Conservation (phyloP, 2,329 filamentous ascomycete genomes). For the Dothiorella sarmentorum region DNA sequence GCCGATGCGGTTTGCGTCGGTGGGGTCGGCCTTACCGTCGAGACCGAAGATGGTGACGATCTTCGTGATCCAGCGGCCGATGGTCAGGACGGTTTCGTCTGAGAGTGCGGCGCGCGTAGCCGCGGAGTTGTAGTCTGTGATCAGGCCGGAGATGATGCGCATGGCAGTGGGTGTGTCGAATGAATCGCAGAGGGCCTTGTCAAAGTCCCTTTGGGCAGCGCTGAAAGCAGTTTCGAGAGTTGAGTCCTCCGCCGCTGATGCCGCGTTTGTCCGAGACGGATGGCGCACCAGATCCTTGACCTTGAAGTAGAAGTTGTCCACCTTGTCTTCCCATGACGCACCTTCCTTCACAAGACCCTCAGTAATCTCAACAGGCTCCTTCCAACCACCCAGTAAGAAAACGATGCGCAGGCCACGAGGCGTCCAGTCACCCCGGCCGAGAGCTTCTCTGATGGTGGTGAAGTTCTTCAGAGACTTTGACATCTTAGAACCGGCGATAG, state of each 20-base stretch:
- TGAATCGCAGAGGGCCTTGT: constrained; percentile 71
- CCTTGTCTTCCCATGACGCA: constrained; percentile 73
- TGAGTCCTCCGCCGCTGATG: constrained; percentile 35
- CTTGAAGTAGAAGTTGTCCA: constrained; percentile 68
- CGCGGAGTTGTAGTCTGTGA: constrained; percentile 69
- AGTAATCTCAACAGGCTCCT: constrained; percentile 87
- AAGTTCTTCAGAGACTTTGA: constrained; percentile 95
- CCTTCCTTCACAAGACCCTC: constrained; percentile 73
- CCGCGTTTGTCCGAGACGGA: constrained; percentile 28
- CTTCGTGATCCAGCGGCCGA: constrained; percentile 76
- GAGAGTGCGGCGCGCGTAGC: constrained; percentile 40
- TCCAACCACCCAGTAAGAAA: constrained; percentile 85
- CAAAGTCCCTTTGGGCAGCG: constrained; percentile 54
- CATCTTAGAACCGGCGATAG: constrained; percentile 91
- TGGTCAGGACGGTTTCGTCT: constrained; percentile 46
- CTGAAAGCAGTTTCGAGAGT: constrained; percentile 50
- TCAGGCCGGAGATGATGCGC: constrained; percentile 71
- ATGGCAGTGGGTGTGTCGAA: constrained; percentile 83
- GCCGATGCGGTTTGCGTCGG: constrained; percentile 49
- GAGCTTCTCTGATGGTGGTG: constrained; percentile 82
- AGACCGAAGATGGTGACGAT: constrained; percentile 84
- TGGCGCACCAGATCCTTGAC: constrained; percentile 48
- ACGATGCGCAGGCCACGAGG: constrained; percentile 77
- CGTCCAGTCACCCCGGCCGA: constrained; percentile 68
- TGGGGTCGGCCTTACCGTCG: constrained; percentile 53